phyloP scores from a whole-genome alignment of 345 rosid species.

The Populus deltoides region DNA sequence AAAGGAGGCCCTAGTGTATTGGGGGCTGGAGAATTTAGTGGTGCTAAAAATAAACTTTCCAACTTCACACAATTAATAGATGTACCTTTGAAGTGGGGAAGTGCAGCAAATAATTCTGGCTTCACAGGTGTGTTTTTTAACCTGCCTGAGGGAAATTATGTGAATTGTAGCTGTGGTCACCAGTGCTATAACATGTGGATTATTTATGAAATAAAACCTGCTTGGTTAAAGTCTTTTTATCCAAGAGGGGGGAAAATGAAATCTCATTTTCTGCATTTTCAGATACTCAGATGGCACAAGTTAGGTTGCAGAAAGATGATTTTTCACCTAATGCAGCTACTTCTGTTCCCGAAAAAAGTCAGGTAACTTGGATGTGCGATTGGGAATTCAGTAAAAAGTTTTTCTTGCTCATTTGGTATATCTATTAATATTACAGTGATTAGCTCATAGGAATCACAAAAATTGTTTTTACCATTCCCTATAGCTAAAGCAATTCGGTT shows the following conservation, averaged over 20 bases:
- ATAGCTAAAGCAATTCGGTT: not conserved
- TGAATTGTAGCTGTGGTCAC: too few relatives aligned
- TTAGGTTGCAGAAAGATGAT: slow-evolving; percentile 22
- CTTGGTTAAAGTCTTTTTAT: not conserved
- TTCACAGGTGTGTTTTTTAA: slow-evolving; percentile 25
- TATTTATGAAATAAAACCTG: not conserved
- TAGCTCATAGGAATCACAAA: not conserved
- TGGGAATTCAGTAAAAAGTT: not conserved
- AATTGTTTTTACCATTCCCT: not conserved
- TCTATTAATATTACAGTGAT: not conserved
- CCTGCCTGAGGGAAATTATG: slow-evolving; percentile 6
- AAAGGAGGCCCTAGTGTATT: slow-evolving; percentile 28
- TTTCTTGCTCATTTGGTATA: not conserved
- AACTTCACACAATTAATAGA: slow-evolving; percentile 27
- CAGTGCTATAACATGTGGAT: not conserved
- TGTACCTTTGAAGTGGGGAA: slow-evolving; percentile 35
- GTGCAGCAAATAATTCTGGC: slow-evolving; percentile 18
- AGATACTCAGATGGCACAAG: slow-evolving; percentile 16
- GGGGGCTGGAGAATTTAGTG: slow-evolving; percentile 22
- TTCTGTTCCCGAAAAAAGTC: slow-evolving; percentile 26
- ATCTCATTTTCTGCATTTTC: slow-evolving; percentile 13
- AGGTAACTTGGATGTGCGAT: slow-evolving; percentile 32
- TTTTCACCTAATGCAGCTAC: slow-evolving; percentile 17
- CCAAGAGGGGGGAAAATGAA: not conserved
- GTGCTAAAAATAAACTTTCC: slow-evolving; percentile 25